These are phyloP conservation scores for Xylariaceae sp. DNA, from an alignment of 2,329 filamentous ascomycete species.

Conservation along the genomic window DNA sequence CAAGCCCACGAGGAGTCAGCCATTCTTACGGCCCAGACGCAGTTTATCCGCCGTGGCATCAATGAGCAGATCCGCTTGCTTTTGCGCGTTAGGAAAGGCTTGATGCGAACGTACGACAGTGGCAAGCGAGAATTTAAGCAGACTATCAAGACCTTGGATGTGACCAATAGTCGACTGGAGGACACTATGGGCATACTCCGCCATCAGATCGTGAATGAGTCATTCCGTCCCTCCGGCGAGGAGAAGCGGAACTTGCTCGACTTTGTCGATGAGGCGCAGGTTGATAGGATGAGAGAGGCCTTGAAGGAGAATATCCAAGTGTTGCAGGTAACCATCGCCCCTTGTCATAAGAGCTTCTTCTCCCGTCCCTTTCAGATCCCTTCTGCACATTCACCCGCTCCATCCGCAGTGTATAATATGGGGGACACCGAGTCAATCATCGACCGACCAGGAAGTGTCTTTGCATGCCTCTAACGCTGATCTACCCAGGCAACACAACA, in stretches of 20 bases:
- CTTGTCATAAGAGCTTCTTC: not conserved
- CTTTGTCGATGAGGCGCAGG: slow-evolving; percentile 68
- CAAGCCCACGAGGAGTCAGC: slow-evolving; percentile 72
- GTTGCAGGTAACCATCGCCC: slow-evolving; percentile 48
- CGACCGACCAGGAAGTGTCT: not conserved
- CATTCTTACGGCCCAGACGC: slow-evolving; percentile 62
- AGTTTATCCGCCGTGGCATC: slow-evolving; percentile 61
- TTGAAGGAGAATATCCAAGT: slow-evolving; percentile 67
- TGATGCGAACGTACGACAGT: slow-evolving; percentile 52
- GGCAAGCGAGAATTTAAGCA: slow-evolving; percentile 56
- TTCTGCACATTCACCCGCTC: not conserved
- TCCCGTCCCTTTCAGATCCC: not conserved
- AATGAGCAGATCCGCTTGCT: slow-evolving; percentile 50
- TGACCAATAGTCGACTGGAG: slow-evolving; percentile 58
- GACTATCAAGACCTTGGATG: slow-evolving; percentile 60
- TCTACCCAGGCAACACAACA: slow-evolving; percentile 54
- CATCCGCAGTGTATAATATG: not conserved
- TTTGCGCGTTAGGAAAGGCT: slow-evolving; percentile 43
- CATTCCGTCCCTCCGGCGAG: slow-evolving; percentile 55
- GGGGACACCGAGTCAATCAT: not conserved
- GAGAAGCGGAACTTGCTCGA: slow-evolving; percentile 61
- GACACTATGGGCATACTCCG: slow-evolving; percentile 61
- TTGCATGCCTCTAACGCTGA: not conserved
- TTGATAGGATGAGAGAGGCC: slow-evolving; percentile 58
- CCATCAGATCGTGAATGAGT: slow-evolving; percentile 57